Conservation (phyloP, 768 basidiomycete species). For the Boletus patriciae region DNA sequence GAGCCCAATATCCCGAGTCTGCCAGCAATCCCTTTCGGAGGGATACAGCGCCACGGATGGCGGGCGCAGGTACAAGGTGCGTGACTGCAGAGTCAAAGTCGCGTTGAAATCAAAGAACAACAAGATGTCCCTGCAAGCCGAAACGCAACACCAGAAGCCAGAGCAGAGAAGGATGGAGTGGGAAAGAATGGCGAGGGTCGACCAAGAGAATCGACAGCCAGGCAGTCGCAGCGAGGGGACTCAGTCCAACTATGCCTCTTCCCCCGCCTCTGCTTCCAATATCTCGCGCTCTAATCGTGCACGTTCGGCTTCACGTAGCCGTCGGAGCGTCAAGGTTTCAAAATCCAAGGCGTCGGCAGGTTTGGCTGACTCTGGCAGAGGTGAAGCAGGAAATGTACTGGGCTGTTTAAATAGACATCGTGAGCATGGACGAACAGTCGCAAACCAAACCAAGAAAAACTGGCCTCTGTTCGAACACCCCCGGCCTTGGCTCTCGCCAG, state of each 20-base stretch:
- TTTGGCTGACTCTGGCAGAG: constrained; percentile 23
- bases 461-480: constrained; percentile 25
- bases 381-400: constrained; percentile 14
- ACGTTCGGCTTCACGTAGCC: constrained; percentile 78
- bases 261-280: constrained; percentile 60
- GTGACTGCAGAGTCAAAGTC: no score
- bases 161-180: no score
- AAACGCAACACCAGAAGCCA: no score
- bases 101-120: no score
- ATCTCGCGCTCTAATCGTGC: constrained; percentile 77
- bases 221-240: no score
- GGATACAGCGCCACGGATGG: no score
- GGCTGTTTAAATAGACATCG: constrained; percentile 16
- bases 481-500: constrained; percentile 39
- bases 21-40: no score
- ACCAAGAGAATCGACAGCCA: no score
- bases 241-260: constrained; percentile 7
- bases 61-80: no score
- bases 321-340: constrained; percentile 76
- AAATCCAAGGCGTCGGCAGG: constrained; percentile 59
- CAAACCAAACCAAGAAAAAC: neutral
- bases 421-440: constrained; percentile 3
- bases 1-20: no score
- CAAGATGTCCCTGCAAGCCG: no score
- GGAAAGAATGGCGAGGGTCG: no score